Percentiles rank a stretch among this genome's conserved stretches.
These are phyloP conservation scores for Beauveria brongniartii DNA, from an alignment of 2,329 filamentous ascomycete species.

Conservation along the genomic window DNA sequence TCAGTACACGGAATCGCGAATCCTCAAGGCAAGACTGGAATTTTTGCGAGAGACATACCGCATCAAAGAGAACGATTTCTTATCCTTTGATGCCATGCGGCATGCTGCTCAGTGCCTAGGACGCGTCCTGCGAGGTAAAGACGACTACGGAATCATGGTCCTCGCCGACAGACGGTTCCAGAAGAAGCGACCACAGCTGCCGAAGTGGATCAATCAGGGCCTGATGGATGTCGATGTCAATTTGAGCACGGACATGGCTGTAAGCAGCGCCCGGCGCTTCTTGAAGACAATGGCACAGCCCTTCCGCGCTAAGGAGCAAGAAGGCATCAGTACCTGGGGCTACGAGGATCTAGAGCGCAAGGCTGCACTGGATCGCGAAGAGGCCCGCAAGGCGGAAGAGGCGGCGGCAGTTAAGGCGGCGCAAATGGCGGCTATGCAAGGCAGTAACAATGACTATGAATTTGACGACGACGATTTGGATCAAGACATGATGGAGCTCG, in stretches of 20 bases:
- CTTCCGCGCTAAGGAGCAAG: slow-evolving; percentile 73
- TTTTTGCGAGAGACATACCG: slow-evolving; percentile 96
- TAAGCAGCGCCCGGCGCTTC: slow-evolving; percentile 82
- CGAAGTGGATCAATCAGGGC: slow-evolving; percentile 93
- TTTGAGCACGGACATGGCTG: slow-evolving; percentile 90
- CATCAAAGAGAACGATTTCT: slow-evolving; percentile 93
- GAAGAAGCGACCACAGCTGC: slow-evolving; percentile 82
- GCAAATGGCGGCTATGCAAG: slow-evolving; percentile 13
- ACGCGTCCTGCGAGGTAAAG: slow-evolving; percentile 88
- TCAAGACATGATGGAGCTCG: slow-evolving; percentile 47
- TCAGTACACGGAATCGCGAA: slow-evolving; percentile 96
- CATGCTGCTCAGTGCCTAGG: slow-evolving; percentile 95
- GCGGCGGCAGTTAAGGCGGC: slow-evolving; percentile 27
- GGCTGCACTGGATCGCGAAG: slow-evolving; percentile 62
- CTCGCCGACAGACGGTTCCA: slow-evolving; percentile 88
- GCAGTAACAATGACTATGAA: slow-evolving; percentile 37
- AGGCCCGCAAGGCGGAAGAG: slow-evolving; percentile 52
- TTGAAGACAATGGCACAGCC: slow-evolving; percentile 87
- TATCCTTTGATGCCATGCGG: slow-evolving; percentile 99
- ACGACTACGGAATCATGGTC: slow-evolving; percentile 99
- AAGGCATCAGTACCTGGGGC: slow-evolving; percentile 91
- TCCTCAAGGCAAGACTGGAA: slow-evolving; percentile 88
- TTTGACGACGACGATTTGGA: slow-evolving; percentile 46
- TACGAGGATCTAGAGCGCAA: slow-evolving; percentile 72
- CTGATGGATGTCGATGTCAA: slow-evolving; percentile 80